These are phyloP conservation scores for Penicillium flavigenum DNA, from an alignment of 495 filamentous ascomycete species.

Conservation along the genomic window DNA sequence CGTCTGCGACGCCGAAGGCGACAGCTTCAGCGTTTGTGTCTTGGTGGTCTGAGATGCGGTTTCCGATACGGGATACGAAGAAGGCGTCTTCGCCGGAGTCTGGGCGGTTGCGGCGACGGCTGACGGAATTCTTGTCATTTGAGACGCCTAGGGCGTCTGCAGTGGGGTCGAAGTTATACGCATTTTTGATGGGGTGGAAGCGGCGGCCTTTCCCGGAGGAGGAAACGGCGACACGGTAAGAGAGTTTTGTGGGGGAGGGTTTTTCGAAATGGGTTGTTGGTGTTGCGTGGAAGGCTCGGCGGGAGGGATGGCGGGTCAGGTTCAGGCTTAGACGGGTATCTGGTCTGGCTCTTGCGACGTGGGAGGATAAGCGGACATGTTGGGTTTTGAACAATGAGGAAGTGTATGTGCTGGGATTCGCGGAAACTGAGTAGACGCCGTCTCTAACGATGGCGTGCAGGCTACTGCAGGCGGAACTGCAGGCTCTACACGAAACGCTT, in stretches of 20 bases:
- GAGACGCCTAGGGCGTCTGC: constrained; percentile 53
- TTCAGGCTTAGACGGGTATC: background rate
- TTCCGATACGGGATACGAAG: constrained; percentile 76
- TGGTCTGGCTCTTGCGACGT: background rate
- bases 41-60: constrained; percentile 16
- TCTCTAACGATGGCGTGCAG: constrained; percentile 33
- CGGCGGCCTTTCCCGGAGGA: constrained; percentile 74
- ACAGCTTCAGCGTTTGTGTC: constrained; percentile 41
- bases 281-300: constrained; percentile 35
- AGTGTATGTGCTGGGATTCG: constrained; percentile 3
- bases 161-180: constrained; percentile 74
- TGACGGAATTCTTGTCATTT: constrained; percentile 33
- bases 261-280: constrained; percentile 10
- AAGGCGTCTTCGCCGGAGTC: constrained; percentile 94
- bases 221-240: constrained; percentile 53
- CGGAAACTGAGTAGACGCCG: constrained; percentile 18
- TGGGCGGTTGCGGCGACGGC: constrained; percentile 50
- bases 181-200: constrained; percentile 67
- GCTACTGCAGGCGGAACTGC: constrained; percentile 42
- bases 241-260: constrained; percentile 31
- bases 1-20: constrained; percentile 88
- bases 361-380: constrained; percentile 16
- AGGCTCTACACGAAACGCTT: constrained; percentile 36
- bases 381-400: constrained; percentile 11
- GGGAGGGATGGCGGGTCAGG: background rate